Conservation (phyloP, 805 yeast species). For the Myxozyma kluyveri region DNA sequence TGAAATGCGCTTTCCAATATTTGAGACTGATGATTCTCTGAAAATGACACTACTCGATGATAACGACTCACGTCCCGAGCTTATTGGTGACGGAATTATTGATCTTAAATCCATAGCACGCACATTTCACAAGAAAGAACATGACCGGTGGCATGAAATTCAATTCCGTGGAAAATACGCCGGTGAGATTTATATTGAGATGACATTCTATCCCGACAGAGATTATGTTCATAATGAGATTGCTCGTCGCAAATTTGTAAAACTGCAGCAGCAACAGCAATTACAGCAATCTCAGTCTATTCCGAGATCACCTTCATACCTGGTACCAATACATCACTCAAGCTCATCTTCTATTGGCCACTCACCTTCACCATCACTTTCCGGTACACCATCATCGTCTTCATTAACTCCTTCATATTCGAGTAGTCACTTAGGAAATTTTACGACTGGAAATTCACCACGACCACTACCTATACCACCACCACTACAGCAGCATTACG, state of each 20-base stretch:
- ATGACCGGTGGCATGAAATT: conserved; percentile 80
- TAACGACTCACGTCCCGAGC: conserved; percentile 71
- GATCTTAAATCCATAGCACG: conserved; percentile 72
- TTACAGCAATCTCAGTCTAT: not conserved
- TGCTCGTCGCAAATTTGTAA: not conserved
- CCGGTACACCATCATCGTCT: not conserved
- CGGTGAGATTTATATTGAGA: conserved; percentile 83
- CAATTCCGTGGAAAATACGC: conserved; percentile 69
- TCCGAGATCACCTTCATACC: not conserved
- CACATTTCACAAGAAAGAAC: conserved; percentile 67
- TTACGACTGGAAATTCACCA: not conserved
- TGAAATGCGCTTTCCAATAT: conserved; percentile 64
- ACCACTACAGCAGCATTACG: not conserved
- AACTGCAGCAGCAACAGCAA: not conserved
- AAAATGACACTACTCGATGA: conserved; percentile 75
- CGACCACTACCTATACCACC: not conserved
- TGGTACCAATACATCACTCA: not conserved
- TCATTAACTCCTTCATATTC: not conserved
- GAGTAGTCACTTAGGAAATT: too few species aligned
- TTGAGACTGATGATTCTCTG: conserved; percentile 58
- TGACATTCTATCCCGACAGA: conserved; percentile 69
- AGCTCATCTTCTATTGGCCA: not conserved
- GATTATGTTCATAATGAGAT: not conserved
- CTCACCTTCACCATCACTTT: not conserved
- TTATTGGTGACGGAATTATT: conserved; percentile 77